A percentile compares a stretch with the other conserved stretches of the same genome.
These are phyloP conservation scores for Deuterostichococcus epilithicus DNA, from an alignment of 139 green algal species.

Conservation along the genomic window DNA sequence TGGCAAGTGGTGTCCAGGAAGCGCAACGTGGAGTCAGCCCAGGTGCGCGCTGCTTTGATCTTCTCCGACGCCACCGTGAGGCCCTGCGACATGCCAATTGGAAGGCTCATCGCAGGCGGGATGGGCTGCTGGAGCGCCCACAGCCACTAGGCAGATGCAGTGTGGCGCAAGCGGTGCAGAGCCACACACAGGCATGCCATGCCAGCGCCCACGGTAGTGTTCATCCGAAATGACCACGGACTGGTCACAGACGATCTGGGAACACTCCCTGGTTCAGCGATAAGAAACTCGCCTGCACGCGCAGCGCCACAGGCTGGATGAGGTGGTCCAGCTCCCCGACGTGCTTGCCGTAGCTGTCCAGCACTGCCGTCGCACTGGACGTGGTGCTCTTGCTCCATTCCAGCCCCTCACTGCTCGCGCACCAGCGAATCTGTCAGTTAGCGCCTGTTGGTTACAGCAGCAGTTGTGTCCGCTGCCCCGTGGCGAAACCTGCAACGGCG, in stretches of 20 bases:
- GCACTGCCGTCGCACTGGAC: neutral
- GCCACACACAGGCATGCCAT: neutral
- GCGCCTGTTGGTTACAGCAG: too few relatives aligned
- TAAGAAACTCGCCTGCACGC: neutral
- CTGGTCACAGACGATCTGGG: too few relatives aligned
- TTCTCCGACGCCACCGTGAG: constrained; percentile 18
- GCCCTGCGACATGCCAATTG: neutral
- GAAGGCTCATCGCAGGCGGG: neutral
- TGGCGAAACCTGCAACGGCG: too few relatives aligned
- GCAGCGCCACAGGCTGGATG: neutral
- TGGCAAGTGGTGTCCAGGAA: constrained; percentile 34
- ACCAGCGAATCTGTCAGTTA: too few relatives aligned
- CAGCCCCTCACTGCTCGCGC: neutral
- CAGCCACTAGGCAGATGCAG: neutral
- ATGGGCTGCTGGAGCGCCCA: too few relatives aligned
- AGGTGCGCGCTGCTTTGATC: constrained; percentile 24
- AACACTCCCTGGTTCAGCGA: neutral
- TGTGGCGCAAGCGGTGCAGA: neutral
- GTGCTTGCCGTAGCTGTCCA: constrained; percentile 4
- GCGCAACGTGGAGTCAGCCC: constrained; percentile 31
- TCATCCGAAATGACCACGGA: too few relatives aligned
- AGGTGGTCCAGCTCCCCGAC: neutral
- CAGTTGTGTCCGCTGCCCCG: too few relatives aligned
- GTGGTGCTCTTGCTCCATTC: constrained; percentile 4
- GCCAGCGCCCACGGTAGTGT: too few relatives aligned